Evolutionary conservation across 2,329 filamentous ascomycete genomes (phyloP), one percentile per base, ranked within the genome.

Genomic region (Cladophialophora carrionii): DNA sequence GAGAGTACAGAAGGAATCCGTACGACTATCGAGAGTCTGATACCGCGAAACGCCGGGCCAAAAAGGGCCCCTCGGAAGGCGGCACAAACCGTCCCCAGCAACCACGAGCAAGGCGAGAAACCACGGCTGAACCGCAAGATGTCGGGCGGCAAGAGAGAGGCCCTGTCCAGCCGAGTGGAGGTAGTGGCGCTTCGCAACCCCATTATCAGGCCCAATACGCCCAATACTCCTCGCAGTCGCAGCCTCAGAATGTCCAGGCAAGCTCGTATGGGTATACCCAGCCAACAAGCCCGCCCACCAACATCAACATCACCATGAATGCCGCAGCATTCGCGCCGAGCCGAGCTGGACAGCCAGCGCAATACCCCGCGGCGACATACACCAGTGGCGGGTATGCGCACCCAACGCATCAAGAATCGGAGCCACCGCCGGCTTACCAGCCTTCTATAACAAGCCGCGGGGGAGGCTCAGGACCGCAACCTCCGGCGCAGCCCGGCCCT

Each of bases 21-120:
- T 70, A 69, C 56, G 62, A 60, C 32, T 70, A 68, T 60, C 54
- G 56, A 43, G 66, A 70, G 9, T 70, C 68, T 29, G 66, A 68
- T 34, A 70, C 68, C 6, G 67, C 64, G 17, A 55, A 57, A n/a
- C 62, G 65, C 20, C 64, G 68, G 32, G 60, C 54, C 26, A 63
- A 56, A 57, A 55, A 62, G 34, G 68, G 68, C 14, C 61, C 68
- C 22, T 64, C 66, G 4, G 61, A 64, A 58, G 63, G 65, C 17
- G 61, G 65, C 46, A 61, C 67, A 29, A 48, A 41, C 43, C 62
- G 62, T 58, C 65, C 64, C 7, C 54, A 61, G 37, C 65, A 59
- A 57, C 61, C 51, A 5, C 57, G 57, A 34, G 57, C 3, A 49
- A 48, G 60, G 12, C 52, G 64, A 41, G 62, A 62, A 32, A 31